A percentile compares a stretch with the other conserved stretches of the same genome.
Evolutionary conservation across 352 stramenopile genomes (phyloP).

Genomic region (Phytophthora macrochlamydospora): DNA sequence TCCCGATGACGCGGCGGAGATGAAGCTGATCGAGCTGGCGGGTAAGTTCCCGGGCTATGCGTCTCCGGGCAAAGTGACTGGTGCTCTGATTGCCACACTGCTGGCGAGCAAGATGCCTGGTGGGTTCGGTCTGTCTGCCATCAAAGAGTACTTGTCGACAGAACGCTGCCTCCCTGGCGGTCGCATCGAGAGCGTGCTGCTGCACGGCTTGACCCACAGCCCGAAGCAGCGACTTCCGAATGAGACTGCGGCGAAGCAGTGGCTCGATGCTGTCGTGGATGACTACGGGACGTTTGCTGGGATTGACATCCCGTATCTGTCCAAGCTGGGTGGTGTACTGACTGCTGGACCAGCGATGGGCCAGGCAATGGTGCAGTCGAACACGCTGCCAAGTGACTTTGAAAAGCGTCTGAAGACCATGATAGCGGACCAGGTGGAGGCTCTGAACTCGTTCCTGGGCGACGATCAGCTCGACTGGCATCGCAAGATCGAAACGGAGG

Average conservation of each 20-base stretch:
- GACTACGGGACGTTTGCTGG: conserved; percentile 74
- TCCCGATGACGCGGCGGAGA: conserved; percentile 76
- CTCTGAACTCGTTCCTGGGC: conserved; percentile 55
- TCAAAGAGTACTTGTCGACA: conserved; percentile 72
- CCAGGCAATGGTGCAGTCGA: conserved; percentile 33
- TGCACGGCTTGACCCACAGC: conserved; percentile 72
- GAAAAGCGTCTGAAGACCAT: conserved; percentile 66
- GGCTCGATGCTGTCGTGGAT: conserved; percentile 81
- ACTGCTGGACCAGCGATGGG: conserved; percentile 36
- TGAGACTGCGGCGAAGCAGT: conserved; percentile 70
- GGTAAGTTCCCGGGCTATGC: conserved; percentile 70
- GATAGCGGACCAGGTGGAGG: conserved; percentile 59
- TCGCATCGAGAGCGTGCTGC: conserved; percentile 79
- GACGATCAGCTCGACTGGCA: conserved; percentile 58
- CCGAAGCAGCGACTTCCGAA: conserved; percentile 75
- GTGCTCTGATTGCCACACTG: conserved; percentile 79
- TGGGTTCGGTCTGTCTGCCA: conserved; percentile 76
- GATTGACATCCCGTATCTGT: conserved; percentile 65
- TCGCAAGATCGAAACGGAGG: conserved; percentile 57
- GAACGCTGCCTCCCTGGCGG: conserved; percentile 75
- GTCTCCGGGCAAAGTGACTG: conserved; percentile 78
- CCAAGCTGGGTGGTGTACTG: conserved; percentile 37
- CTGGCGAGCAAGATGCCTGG: conserved; percentile 82
- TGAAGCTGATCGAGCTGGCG: conserved; percentile 76
- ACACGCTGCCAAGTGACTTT: conserved; percentile 47